A percentile compares a stretch with the other conserved stretches of the same genome.
phyloP scores from a whole-genome alignment of 75 land plant genomes.

The Isoetes taiwanensis region DNA sequence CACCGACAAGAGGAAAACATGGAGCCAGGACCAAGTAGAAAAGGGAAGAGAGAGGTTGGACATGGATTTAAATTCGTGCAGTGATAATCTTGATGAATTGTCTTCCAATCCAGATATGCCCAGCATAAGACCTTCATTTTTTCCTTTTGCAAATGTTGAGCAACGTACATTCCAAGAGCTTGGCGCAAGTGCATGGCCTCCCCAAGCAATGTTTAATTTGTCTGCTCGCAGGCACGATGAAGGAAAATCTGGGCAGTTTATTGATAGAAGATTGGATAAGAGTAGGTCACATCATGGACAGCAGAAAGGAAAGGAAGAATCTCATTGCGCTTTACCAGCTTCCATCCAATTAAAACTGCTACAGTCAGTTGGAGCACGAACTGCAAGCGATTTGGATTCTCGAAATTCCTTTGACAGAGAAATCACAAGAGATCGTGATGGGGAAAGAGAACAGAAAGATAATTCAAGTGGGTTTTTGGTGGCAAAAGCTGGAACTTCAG shows the following conservation, averaged over 20 bases:
- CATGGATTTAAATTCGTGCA: constrained; percentile 8
- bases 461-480: no score
- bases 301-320: no score
- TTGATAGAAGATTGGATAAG: no score
- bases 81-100: constrained; percentile 4
- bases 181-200: constrained; percentile 12
- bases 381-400: no score
- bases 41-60: constrained; percentile 15
- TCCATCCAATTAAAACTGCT: no score
- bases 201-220: constrained; percentile 10
- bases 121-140: constrained; percentile 10
- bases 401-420: no score
- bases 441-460: no score
- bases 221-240: background rate
- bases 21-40: constrained; percentile 8
- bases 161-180: background rate
- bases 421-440: no score
- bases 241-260: constrained; percentile 13
- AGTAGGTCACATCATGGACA: no score
- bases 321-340: no score
- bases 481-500: no score
- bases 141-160: constrained; percentile 5
- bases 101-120: constrained; percentile 16
- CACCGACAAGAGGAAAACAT: constrained; percentile 1
- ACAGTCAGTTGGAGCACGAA: no score